Conservation (phyloP, 225 moss, liverwort and hornwort species). For the Bryum argenteum region DNA sequence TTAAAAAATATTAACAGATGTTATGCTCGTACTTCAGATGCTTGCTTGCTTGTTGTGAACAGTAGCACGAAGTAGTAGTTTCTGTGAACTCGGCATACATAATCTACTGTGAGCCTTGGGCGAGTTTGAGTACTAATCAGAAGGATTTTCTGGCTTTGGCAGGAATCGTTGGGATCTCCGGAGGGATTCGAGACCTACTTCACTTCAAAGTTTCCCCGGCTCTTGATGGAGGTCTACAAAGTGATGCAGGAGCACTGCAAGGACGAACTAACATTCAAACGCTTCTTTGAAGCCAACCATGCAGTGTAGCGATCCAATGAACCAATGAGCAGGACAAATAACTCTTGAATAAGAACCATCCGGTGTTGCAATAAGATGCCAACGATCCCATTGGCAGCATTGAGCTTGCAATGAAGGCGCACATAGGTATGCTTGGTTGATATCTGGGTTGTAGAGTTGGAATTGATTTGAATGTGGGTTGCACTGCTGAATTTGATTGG, state of each 20-base stretch:
- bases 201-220: constrained; percentile 66
- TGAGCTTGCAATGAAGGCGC: constrained; percentile 32
- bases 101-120: not conserved
- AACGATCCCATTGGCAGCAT: constrained; percentile 16
- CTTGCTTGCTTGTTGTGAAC: not conserved
- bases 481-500: constrained; percentile 3
- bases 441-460: constrained; percentile 11
- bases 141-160: constrained; percentile 31
- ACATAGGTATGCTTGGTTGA: constrained; percentile 4
- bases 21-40: not conserved
- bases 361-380: constrained; percentile 15
- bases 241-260: constrained; percentile 74
- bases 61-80: not conserved
- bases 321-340: not conserved
- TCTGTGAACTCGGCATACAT: not conserved
- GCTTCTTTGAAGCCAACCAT: constrained; percentile 49
- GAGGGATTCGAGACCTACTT: constrained; percentile 89
- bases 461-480: not conserved
- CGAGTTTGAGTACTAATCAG: not conserved
- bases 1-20: too few species aligned
- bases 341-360: not conserved
- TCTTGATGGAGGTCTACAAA: constrained; percentile 77
- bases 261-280: constrained; percentile 65
- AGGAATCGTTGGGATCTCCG: constrained; percentile 80
- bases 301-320: constrained; percentile 14